Evolutionary conservation across 495 filamentous ascomycete genomes (phyloP).

Genomic region (Oleoguttula mirabilis): DNA sequence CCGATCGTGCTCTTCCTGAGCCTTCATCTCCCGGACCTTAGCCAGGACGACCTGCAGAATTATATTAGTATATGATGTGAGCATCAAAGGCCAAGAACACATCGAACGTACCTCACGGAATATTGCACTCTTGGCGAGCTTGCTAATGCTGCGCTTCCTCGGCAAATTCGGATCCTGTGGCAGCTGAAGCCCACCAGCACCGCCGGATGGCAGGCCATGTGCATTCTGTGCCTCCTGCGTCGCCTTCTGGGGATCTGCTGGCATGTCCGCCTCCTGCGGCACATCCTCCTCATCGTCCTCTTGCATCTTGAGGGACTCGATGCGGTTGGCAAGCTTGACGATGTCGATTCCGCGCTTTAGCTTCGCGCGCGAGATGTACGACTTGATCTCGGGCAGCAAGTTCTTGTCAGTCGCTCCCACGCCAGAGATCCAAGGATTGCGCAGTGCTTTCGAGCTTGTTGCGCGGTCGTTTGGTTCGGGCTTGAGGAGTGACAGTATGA

Average conservation of each 20-base stretch:
- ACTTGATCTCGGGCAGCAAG: constrained; percentile 90
- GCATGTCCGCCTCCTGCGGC: constrained; percentile 48
- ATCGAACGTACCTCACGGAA: constrained; percentile 55
- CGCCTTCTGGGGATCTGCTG: constrained; percentile 40
- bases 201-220: constrained; percentile 16
- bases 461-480: constrained; percentile 65
- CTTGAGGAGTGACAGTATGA: constrained; percentile 74
- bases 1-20: constrained; percentile 45
- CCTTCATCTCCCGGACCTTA: constrained; percentile 42
- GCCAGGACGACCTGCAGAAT: constrained; percentile 68
- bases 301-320: constrained; percentile 91
- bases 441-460: constrained; percentile 69
- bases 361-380: constrained; percentile 82
- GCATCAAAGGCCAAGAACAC: background rate
- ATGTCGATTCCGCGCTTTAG: constrained; percentile 91
- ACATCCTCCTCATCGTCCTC: constrained; percentile 76
- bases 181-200: constrained; percentile 6
- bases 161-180: constrained; percentile 24
- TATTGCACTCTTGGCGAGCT: constrained; percentile 75
- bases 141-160: constrained; percentile 56
- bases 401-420: constrained; percentile 86
- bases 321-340: constrained; percentile 92
- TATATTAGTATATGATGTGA: constrained; percentile 1
- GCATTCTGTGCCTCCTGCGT: constrained; percentile 29
- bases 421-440: constrained; percentile 83